Percentiles rank a stretch among this genome's conserved stretches.
Conservation (phyloP, 2,329 filamentous ascomycete genomes). For the Epichloe glyceriae region DNA sequence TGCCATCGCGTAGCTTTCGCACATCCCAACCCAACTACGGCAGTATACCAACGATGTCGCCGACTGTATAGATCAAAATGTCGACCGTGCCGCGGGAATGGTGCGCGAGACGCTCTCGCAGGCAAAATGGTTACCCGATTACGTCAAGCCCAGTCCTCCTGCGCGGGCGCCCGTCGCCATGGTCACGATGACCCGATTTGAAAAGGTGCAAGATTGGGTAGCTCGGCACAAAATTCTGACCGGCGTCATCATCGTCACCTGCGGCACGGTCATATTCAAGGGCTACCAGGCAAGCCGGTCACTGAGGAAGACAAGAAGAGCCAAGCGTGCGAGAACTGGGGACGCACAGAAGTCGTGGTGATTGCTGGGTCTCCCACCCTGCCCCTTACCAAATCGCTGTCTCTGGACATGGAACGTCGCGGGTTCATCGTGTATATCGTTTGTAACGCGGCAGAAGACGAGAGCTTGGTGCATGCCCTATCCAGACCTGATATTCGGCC, state of each 20-base stretch:
- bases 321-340: constrained; percentile 72
- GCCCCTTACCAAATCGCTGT: constrained; percentile 69
- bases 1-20: constrained; percentile 30
- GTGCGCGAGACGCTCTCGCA: constrained; percentile 58
- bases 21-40: constrained; percentile 49
- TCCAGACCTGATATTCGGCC: constrained; percentile 71
- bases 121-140: constrained; percentile 60
- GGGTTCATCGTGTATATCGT: constrained; percentile 92
- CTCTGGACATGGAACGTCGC: constrained; percentile 75
- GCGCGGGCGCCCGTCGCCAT: constrained; percentile 20
- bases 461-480: constrained; percentile 62
- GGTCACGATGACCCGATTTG: constrained; percentile 24
- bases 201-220: constrained; percentile 59
- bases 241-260: constrained; percentile 55
- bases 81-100: constrained; percentile 60
- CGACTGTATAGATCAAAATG: constrained; percentile 66
- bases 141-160: constrained; percentile 47
- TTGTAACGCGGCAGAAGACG: constrained; percentile 74
- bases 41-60: constrained; percentile 61
- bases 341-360: constrained; percentile 73
- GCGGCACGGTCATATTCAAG: constrained; percentile 50
- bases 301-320: constrained; percentile 56
- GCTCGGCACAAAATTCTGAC: constrained; percentile 59
- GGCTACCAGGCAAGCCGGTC: constrained; percentile 39
- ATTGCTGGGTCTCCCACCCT: constrained; percentile 80